Base-by-base conservation (phyloP, 1,139 yeast genomes). In the Groenewaldozyma sp. region DNA sequence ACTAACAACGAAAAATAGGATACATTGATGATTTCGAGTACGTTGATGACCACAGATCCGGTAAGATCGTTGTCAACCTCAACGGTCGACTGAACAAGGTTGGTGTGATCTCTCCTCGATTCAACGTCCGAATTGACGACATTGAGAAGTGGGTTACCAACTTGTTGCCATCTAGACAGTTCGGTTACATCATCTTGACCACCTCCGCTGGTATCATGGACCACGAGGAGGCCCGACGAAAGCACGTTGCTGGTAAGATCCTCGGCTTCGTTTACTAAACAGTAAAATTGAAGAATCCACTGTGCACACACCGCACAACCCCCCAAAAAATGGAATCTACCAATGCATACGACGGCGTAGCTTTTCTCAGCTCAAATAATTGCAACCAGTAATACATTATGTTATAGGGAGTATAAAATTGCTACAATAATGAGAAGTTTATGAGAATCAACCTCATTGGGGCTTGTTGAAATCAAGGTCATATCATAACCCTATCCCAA, bases 201-300 rank as follows among this genome's bases (percentile, higher is more conserved):
- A 91, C 98, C 59, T 91, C 98, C 60, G 95, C 97, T 60, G 98
- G 98, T 73, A 91, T 91, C 60, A 87, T 91, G 95, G 97, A 91
- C 76, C 98, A 91, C 74, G 98, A 91, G 75, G 98, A 91, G 76
- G 98, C 98, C 60, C 87, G 96, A 80, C 83, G 97, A 81, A 91
- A 91, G 83, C 97, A 91, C 71, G 97, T 88, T 59, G 86, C 96
- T 58, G 97, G 97, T 70, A 88, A 88, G 74, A 81, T 88, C 64
- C 78, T 88, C 64, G 97, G 97, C 63, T 88, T 83, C 70, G 95
- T 88, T 53, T 88, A 88, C 76, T 86, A 80, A 65, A 50, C 48
- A 33, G 34, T 31, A 24, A 21, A 29, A 13, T 24, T 27, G 29
- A 11, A 5, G 20, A 20, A 31, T 24, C 17, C 19, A 18, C 19